Percentiles rank a stretch among this genome's conserved stretches.
phyloP scores from a whole-genome alignment of 441 rosid genomes.

The Bocquillonia castaneifolia region DNA sequence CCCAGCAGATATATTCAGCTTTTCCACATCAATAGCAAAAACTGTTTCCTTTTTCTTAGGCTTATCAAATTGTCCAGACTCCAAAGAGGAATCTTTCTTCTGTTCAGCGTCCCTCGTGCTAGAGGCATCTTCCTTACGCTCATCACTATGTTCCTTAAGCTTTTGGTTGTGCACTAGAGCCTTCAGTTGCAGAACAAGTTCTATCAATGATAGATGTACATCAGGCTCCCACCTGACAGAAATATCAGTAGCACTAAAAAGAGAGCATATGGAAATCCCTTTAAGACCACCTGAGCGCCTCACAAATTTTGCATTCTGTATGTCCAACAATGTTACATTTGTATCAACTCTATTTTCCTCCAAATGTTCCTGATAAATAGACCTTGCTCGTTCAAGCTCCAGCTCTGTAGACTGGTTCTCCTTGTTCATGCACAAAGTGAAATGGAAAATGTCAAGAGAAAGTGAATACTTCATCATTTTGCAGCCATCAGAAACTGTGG shows the following conservation, averaged over 20 bases:
- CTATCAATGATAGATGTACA: slow-evolving; percentile 70
- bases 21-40: slow-evolving; percentile 96
- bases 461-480: slow-evolving; percentile 68
- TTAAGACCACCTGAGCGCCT: slow-evolving; percentile 87
- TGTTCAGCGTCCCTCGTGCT: slow-evolving; percentile 41
- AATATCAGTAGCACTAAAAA: slow-evolving; percentile 92
- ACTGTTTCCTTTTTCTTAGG: slow-evolving; percentile 79
- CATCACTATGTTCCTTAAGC: slow-evolving; percentile 45
- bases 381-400: slow-evolving; percentile 89
- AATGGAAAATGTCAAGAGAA: slow-evolving; percentile 73
- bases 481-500: slow-evolving; percentile 53
- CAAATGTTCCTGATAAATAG: slow-evolving; percentile 72
- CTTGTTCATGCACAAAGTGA: slow-evolving; percentile 70
- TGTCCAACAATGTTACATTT: slow-evolving; percentile 66
- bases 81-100: slow-evolving; percentile 43
- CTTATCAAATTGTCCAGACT: slow-evolving; percentile 48
- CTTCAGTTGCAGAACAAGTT: slow-evolving; percentile 68
- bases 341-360: slow-evolving; percentile 58
- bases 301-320: slow-evolving; percentile 88
- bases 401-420: slow-evolving; percentile 87
- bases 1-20: slow-evolving; percentile 70
- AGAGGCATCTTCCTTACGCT: slow-evolving; percentile 34
- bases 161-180: slow-evolving; percentile 54
- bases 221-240: slow-evolving; percentile 95
- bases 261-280: slow-evolving; percentile 86